These are phyloP conservation scores for Phyllosticta ampelicida DNA, from an alignment of 2,329 filamentous ascomycete genomes.

Conservation along the genomic window DNA sequence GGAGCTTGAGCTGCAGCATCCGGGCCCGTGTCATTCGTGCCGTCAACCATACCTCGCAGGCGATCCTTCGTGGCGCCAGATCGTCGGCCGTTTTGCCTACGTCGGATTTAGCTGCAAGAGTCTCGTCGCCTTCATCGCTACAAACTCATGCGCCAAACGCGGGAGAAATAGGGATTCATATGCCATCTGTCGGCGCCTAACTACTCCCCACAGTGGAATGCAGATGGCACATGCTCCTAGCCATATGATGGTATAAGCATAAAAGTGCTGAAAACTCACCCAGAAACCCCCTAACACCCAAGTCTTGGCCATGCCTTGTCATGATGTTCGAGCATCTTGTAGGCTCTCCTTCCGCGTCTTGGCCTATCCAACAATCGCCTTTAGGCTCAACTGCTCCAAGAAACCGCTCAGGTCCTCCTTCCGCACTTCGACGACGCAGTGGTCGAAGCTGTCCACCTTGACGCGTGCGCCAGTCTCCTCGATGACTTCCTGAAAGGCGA, in stretches of 20 bases:
- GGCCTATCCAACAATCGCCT: conserved; percentile 58
- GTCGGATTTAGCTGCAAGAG: not conserved
- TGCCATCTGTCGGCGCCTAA: not conserved
- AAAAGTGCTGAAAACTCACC: not conserved
- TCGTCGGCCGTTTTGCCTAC: not conserved
- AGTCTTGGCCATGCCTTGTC: not conserved
- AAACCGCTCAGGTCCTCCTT: conserved; percentile 91
- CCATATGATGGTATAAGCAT: not conserved
- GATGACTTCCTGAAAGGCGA: conserved; percentile 90
- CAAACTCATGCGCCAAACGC: not conserved
- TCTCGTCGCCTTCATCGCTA: not conserved
- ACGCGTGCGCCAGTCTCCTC: conserved; percentile 83
- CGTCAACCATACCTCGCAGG: not conserved
- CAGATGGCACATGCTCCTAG: not conserved
- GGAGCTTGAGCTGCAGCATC: not conserved
- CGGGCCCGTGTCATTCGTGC: not conserved
- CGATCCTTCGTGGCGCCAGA: not conserved
- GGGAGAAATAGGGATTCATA: not conserved
- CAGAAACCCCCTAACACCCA: not conserved
- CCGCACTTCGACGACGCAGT: conserved; percentile 93
- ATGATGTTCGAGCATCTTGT: not conserved
- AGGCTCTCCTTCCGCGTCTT: not conserved
- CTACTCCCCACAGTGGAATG: not conserved
- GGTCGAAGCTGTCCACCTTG: conserved; percentile 91
- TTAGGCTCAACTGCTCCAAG: conserved; percentile 83